Evolutionary conservation across 257 asterid genomes (phyloP), one percentile per base, ranked within the genome.

Genomic region (Nicotiana otophora): DNA sequence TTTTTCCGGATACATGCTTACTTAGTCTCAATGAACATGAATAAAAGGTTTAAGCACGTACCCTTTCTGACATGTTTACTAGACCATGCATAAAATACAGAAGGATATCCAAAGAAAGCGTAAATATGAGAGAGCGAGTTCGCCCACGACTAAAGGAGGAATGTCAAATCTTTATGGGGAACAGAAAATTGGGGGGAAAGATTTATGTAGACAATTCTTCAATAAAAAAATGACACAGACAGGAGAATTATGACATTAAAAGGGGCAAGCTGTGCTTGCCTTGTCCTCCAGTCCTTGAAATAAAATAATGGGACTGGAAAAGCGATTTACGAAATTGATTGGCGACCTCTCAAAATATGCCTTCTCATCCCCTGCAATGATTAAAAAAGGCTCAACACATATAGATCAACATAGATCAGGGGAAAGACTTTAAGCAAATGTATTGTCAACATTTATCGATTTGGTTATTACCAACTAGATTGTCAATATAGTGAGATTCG

Each of bases 221-320:
- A n/a, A 70, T 42, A 42, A 20, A 42, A 36, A 54, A 15, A 78
- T 78, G 82, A 62, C 72, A 78, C 28, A 33, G 36, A 69, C 82
- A 55, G 58, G 57, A 58, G 36, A 5, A 78, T 20, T 72, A 72
- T 72, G 53, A 81, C 20, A 55, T 15, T 34, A 63, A 36, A 75
- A 82, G 68, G 74, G 42, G 81, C 33, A 61, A 3, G 26, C 3
- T 64, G 26, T 19, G 53, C 86, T 67, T 88, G 94, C 99, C 97
- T 92, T 93, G 91, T 96, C 99, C 58, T 95, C 97, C 84, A 93
- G 86, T 81, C 99, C 99, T 88, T 95, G 99, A 88, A 93, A 95
- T 82, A 95, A 88, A 84, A 95, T 92, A 91, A 74, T 74, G 39
- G 80, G 93, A 84, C 96, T 88, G 39, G 94, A 89, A 85, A 92